Base-by-base conservation (phyloP, 1,284 basidiomycete species). In the Meira nashicola region DNA sequence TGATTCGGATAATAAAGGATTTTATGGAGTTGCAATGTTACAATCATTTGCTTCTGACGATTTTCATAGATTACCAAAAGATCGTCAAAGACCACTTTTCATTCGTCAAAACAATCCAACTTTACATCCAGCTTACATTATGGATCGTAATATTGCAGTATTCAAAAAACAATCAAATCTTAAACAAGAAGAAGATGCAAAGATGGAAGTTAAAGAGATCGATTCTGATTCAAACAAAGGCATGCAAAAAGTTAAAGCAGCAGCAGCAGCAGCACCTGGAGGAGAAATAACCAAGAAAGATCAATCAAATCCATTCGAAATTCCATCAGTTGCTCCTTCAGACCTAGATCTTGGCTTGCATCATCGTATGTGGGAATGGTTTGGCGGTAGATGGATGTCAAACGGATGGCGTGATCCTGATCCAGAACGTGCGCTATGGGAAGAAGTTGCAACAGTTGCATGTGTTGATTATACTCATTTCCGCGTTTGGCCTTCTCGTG, bases 361-460 rank as follows among this genome's bases (percentile, higher is more conserved):
- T 33, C 46, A 48, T 48, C 46, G 46, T 8, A 48, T 48, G 46
- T 48, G 46, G 46, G 46, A 48, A 48, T 48, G 46, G 46, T 48
- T 48, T 25, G 25, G 46, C 25, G 46, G 17, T 14, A 19, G 46
- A 48, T 23, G 21, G 6, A 23, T 48, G 12, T 48, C 46, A n/a
- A 48, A 48, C 25, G 46, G 46, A 12, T 48, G 46, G 46, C 17
- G 46, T 14, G 46, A 48, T 48, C 46, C 46, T 48, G 46, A 48
- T 25, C 46, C 46, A 48, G 46, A 48, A 23, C 17, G 46, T 21
- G 46, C 46, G 2, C 7, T 23, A 14, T 48, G 46, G 46, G 46
- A 48, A 48, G 46, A 48, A 25, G 25, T 48, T 25, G 17, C 17
- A 23, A 48, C 12, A 5, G 46, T 48, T 19, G 46, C 46, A 3